Evolutionary conservation across 106 monocot genomes (phyloP), one percentile per base, ranked within the genome.

Genomic region (Alisma plantagoaquatica): DNA sequence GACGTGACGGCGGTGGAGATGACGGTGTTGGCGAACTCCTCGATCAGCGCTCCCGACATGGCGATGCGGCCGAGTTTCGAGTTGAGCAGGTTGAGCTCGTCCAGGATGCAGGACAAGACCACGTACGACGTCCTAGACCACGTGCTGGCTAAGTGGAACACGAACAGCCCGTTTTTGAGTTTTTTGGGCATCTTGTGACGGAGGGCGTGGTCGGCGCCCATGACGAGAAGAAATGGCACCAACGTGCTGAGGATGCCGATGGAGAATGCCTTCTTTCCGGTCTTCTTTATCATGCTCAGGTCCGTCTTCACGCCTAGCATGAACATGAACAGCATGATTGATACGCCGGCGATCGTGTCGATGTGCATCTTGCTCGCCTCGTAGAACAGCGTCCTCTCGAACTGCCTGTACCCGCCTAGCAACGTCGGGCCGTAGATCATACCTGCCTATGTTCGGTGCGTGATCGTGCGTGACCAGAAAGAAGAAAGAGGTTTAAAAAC

Each of bases 11-110:
- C 26, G 43, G 42, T 23, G 11, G 10, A 1, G 3, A 29, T 3
- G 24, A 44, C 18, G 0, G 43, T 44, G 43, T 42, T 42, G 25
- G 43, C 14, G 43, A 43, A 27, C 18, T 59, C 43, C 18, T 20
- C 31, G 43, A 59, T n/a, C 43, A 59, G 43, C n/a, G n/a, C n/a
- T n/a, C n/a, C n/a, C n/a, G n/a, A n/a, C n/a, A n/a, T n/a, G n/a
- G n/a, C n/a, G n/a, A n/a, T n/a, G n/a, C n/a, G n/a, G n/a, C n/a
- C n/a, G n/a, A n/a, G n/a, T n/a, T n/a, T n/a, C n/a, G n/a, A n/a
- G n/a, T n/a, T n/a, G n/a, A n/a, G 35, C 55, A 56, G 55, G 6
- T 56, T 56, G 55, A 56, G 55, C 55, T 56, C 55, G 18, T 25
- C 12, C 2, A 56, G 35, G 9, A 56, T 16, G 20, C 31, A 33